Evolutionary conservation across 768 basidiomycete species (phyloP), one percentile per base, ranked within the genome.

Genomic region (Neoboletus brunneissimus): DNA sequence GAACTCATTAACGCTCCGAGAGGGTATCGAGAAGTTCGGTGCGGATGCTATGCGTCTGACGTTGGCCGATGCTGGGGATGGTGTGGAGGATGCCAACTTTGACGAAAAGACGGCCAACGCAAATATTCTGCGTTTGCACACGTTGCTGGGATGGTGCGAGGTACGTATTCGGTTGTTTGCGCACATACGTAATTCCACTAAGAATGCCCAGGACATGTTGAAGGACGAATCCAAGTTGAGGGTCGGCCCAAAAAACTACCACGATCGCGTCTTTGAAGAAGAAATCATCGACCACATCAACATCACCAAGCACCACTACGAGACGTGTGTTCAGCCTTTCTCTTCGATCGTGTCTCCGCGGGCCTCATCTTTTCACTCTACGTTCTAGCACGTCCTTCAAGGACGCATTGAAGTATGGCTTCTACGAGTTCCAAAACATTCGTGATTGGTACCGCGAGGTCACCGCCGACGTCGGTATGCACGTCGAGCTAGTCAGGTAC

Each of bases 91-190:
- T 73, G 96, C 96, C 44, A 99, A 99, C 78, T 99, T 98, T 66
- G 97, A 99, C 69, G 96, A 98, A 80, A 91, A 94, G 77, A 91
- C 89, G 6, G 97, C 97, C 18, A 99, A 98, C 69, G 94, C 97
- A 12, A 94, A 92, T 59, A 98, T 99, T 68, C 73, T 98, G 69
- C 83, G 97, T 50, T 77, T 99, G 59, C 89, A 95, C 70, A 98
- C 96, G 0, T 76, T 97, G 65, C 77, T 94, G 61, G 81, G 79
- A 5, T 99, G 96, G 95, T 94, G 92, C 64, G 89, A 96, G 75
- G 93, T 93, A 29, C n/a, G 81, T 68, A 3, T 15, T n/a, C 8
- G 38, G 41, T 44, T 47, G 46, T 32, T 55, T 5, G 47, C 45
- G 12, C 5, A 15, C 25, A 15, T 32, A 38, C 10, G 20, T 6